These are phyloP conservation scores for Spiraea crenata DNA, from an alignment of 331 rosid genomes.

Conservation along the genomic window DNA sequence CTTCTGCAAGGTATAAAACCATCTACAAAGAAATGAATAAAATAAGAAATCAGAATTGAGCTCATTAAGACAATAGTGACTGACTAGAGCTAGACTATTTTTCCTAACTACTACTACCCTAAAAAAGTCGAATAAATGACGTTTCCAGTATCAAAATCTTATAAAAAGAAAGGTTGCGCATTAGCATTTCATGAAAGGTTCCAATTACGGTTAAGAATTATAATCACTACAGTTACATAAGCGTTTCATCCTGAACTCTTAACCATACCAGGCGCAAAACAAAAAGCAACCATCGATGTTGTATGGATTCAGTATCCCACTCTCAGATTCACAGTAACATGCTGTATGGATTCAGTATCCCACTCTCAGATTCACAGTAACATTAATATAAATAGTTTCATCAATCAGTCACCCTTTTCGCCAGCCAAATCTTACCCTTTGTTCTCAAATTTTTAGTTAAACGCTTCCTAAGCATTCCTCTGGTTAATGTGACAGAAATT, in stretches of 20 bases:
- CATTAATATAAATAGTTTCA: neutral
- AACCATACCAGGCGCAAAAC: neutral
- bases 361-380: neutral
- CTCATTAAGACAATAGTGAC: constrained; percentile 5
- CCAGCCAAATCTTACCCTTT: neutral
- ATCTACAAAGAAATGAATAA: constrained; percentile 48
- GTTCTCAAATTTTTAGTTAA: neutral
- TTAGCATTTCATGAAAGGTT: neutral
- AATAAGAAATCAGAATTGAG: neutral
- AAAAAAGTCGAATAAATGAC: too few relatives aligned
- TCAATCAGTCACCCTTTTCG: neutral
- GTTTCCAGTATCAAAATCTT: too few relatives aligned
- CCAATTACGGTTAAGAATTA: neutral
- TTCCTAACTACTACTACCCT: neutral
- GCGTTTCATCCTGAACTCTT: neutral
- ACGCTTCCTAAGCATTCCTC: neutral
- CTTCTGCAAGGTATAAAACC: constrained; percentile 94
- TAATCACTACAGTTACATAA: neutral
- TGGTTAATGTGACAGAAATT: neutral
- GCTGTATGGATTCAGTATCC: neutral
- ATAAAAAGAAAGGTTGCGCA: too few relatives aligned
- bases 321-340: neutral
- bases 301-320: neutral
- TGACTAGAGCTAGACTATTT: neutral
- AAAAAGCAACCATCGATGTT: neutral